Conservation (phyloP, 495 filamentous ascomycete genomes). For the Ramalina intermedia region DNA sequence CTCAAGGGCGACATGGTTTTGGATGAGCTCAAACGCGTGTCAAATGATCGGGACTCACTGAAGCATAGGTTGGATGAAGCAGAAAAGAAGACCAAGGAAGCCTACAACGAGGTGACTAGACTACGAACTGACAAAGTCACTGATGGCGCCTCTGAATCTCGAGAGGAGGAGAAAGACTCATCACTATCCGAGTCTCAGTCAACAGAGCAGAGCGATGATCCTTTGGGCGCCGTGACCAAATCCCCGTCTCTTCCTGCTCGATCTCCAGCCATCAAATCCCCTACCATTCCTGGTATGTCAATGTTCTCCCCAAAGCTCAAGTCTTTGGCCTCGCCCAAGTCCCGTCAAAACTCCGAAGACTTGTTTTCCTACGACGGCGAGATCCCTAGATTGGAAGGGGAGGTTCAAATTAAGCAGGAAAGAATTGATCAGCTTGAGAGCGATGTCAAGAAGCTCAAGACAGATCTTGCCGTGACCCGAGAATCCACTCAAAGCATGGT, state of each 20-base stretch:
- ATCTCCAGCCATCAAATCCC: constrained; percentile 10
- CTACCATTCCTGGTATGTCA: constrained; percentile 14
- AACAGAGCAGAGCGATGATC: constrained; percentile 4
- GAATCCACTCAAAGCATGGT: constrained; percentile 54
- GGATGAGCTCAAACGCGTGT: constrained; percentile 82
- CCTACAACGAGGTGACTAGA: constrained; percentile 35
- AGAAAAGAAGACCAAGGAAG: constrained; percentile 46
- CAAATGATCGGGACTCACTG: constrained; percentile 63
- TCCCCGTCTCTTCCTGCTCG: constrained; percentile 8
- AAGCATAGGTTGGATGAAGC: constrained; percentile 62
- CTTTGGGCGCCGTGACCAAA: constrained; percentile 11
- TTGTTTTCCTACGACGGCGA: constrained; percentile 83
- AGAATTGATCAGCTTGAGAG: constrained; percentile 52
- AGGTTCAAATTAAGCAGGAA: constrained; percentile 45
- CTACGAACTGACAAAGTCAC: constrained; percentile 27
- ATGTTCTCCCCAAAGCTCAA: constrained; percentile 36
- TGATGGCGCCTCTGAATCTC: constrained; percentile 5
- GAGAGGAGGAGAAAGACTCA: constrained; percentile 13
- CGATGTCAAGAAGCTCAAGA: constrained; percentile 41
- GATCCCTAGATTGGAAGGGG: constrained; percentile 47
- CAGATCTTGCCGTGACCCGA: constrained; percentile 39
- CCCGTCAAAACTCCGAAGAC: constrained; percentile 47
- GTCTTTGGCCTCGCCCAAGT: constrained; percentile 17
- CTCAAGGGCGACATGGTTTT: constrained; percentile 78
- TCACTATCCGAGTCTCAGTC: constrained; percentile 6